A percentile compares a stretch with the other conserved stretches of the same genome.
phyloP scores from a whole-genome alignment of 352 stramenopile genomes.

The Pythium aphanidermatum region DNA sequence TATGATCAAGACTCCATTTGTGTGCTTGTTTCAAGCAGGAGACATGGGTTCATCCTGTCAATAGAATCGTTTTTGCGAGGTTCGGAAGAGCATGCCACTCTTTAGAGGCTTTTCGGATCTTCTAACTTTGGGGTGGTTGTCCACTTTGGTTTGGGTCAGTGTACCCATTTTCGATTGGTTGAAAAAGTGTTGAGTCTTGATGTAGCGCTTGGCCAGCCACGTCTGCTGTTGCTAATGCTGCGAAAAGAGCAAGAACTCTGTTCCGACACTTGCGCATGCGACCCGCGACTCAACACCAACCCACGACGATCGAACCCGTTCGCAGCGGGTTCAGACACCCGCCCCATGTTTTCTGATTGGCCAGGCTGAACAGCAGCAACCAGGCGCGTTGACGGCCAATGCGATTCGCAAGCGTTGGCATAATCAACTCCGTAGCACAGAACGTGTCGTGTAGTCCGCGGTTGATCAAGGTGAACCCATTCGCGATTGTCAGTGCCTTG shows the following conservation, averaged over 20 bases:
- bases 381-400: no score
- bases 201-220: constrained; percentile 1
- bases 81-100: no score
- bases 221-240: constrained; percentile 13
- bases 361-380: no score
- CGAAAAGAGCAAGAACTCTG: constrained; percentile 12
- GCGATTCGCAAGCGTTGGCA: no score
- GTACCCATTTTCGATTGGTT: constrained; percentile 10
- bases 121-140: neutral
- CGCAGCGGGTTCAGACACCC: neutral
- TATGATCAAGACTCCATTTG: no score
- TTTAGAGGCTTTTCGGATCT: neutral
- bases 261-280: constrained; percentile 19
- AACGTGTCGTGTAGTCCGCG: no score
- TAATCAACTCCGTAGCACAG: no score
- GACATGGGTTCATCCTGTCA: neutral
- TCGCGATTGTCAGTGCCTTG: no score
- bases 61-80: no score
- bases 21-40: neutral
- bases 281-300: no score
- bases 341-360: neutral
- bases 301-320: neutral
- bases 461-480: no score
- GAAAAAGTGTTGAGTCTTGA: constrained; percentile 7
- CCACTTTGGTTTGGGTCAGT: constrained; percentile 8